phyloP scores from a whole-genome alignment of 2,329 filamentous ascomycete species.

The Periconia digitata region DNA sequence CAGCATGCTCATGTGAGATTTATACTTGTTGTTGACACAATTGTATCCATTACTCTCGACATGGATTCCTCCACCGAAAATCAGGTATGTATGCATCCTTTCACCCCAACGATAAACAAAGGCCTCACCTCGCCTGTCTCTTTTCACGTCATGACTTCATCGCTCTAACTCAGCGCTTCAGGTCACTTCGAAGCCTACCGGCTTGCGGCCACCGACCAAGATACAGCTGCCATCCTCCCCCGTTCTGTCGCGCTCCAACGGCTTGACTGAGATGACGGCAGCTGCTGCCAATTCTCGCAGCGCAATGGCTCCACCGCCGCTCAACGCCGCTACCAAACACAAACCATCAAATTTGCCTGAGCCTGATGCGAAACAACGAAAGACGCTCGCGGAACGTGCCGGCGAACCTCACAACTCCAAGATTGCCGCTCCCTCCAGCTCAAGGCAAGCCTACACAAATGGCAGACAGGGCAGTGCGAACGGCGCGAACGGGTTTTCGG shows the following conservation, averaged over 20 bases:
- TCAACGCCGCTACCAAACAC: slow-evolving; percentile 51
- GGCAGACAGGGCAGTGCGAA: slow-evolving; percentile 52
- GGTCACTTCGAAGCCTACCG: slow-evolving; percentile 31
- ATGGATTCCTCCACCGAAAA: slow-evolving; percentile 34
- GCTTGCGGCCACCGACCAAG: slow-evolving; percentile 32
- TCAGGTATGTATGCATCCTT: slow-evolving; percentile 31
- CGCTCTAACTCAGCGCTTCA: slow-evolving; percentile 18
- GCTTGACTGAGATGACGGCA: slow-evolving; percentile 54
- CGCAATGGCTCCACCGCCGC: slow-evolving; percentile 48
- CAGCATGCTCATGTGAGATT: slow-evolving; percentile 27
- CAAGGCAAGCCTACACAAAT: slow-evolving; percentile 42
- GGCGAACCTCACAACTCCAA: slow-evolving; percentile 50
- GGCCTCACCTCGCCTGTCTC: too few species aligned
- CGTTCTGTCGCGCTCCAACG: slow-evolving; percentile 12
- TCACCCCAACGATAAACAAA: too few species aligned
- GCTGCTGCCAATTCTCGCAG: slow-evolving; percentile 57
- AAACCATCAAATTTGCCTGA: slow-evolving; percentile 54
- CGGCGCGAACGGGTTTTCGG: slow-evolving; percentile 37
- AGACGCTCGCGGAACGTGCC: slow-evolving; percentile 52
- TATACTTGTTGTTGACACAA: slow-evolving; percentile 10
- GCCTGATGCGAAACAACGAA: slow-evolving; percentile 53
- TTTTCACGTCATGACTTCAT: slow-evolving; percentile 7
- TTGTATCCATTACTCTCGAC: slow-evolving; percentile 10
- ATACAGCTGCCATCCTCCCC: slow-evolving; percentile 27
- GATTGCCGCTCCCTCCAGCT: slow-evolving; percentile 45